phyloP scores from a whole-genome alignment of 768 basidiomycete species.

The Trametes punicea region DNA sequence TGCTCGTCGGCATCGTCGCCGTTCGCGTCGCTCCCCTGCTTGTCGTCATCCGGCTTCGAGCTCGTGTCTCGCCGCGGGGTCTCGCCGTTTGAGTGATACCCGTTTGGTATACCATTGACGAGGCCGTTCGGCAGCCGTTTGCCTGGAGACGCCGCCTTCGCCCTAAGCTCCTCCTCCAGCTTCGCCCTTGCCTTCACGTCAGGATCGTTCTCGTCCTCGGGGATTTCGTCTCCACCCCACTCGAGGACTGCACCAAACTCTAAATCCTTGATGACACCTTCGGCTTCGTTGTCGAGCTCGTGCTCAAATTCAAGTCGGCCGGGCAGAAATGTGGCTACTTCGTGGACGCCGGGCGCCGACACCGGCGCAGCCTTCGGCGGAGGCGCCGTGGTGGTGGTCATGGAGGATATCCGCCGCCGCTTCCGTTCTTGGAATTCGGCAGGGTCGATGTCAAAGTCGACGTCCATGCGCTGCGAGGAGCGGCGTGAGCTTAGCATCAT shows the following conservation, averaged over 20 bases:
- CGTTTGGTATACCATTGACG: constrained; percentile 34
- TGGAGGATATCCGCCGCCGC: constrained; percentile 79
- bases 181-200: constrained; percentile 57
- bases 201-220: constrained; percentile 73
- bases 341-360: constrained; percentile 89
- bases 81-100: constrained; percentile 25
- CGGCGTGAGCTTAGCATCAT: constrained; percentile 14
- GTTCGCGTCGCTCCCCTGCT: constrained; percentile 30
- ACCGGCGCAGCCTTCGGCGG: constrained; percentile 75
- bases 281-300: constrained; percentile 95
- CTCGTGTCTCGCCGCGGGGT: constrained; percentile 36
- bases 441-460: constrained; percentile 66
- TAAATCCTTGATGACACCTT: constrained; percentile 91
- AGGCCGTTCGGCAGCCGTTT: constrained; percentile 30
- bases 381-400: constrained; percentile 56
- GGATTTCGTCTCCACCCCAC: constrained; percentile 80
- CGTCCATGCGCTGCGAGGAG: constrained; percentile 39
- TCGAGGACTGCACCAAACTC: constrained; percentile 89
- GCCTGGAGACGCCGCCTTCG: constrained; percentile 27
- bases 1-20: constrained; percentile 64
- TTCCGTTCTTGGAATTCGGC: constrained; percentile 88
- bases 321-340: constrained; percentile 89
- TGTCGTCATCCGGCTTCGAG: constrained; percentile 44
- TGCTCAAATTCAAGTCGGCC: constrained; percentile 99
- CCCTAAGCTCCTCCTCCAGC: constrained; percentile 40